These are phyloP conservation scores for Didymella pomorum DNA, from an alignment of 2,329 filamentous ascomycete genomes.

Conservation along the genomic window DNA sequence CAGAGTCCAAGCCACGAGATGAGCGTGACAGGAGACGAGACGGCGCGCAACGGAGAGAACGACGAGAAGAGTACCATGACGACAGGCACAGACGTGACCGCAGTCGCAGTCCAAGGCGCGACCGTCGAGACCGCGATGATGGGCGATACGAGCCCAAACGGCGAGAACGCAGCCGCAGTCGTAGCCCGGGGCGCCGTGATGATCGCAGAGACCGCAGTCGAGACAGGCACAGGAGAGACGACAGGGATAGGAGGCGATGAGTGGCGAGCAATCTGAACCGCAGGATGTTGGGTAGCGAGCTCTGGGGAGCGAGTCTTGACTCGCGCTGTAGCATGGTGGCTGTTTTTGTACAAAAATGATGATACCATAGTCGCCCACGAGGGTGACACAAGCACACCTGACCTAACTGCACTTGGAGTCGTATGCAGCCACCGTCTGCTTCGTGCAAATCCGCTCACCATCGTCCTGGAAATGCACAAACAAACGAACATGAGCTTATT, in stretches of 20 bases:
- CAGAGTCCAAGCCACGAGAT: conserved; percentile 19
- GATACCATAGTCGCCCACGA: background rate
- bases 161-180: conserved; percentile 34
- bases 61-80: conserved; percentile 49
- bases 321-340: conserved; percentile 6
- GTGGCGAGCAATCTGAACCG: no score
- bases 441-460: background rate
- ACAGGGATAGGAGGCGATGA: conserved; percentile 49
- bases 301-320: background rate
- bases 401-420: background rate
- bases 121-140: conserved; percentile 43
- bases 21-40: conserved; percentile 49
- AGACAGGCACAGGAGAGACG: conserved; percentile 52
- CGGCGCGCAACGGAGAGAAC: conserved; percentile 46
- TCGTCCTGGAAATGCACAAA: background rate
- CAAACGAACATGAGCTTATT: conserved; percentile 1
- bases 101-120: conserved; percentile 44
- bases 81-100: conserved; percentile 50
- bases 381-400: conserved; percentile 8
- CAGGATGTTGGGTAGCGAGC: no score
- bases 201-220: conserved; percentile 48
- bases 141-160: conserved; percentile 38
- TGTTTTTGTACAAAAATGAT: conserved; percentile 8
- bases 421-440: conserved; percentile 1
- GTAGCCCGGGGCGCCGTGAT: conserved; percentile 47